Conservation (phyloP, 2,329 filamentous ascomycete genomes). For the Aspergillus pseudonomiae region DNA sequence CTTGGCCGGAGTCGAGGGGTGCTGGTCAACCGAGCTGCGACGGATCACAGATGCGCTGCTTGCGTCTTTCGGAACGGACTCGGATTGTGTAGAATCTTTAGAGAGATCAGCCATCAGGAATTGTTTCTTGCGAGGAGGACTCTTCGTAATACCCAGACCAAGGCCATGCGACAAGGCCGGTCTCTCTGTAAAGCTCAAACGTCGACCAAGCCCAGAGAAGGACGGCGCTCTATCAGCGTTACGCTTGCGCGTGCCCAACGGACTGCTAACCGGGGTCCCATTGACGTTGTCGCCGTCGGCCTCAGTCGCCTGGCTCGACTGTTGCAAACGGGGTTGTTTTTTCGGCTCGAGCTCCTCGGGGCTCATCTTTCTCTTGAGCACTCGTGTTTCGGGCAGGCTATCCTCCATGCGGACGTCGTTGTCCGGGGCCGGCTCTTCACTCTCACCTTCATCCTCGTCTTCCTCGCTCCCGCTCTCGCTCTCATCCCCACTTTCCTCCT, state of each 20-base stretch:
- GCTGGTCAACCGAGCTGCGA: slow-evolving; percentile 13
- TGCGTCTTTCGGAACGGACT: background rate
- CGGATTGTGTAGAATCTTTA: slow-evolving; percentile 12
- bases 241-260: slow-evolving; percentile 17
- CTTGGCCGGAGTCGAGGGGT: slow-evolving; percentile 18
- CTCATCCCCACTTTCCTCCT: background rate
- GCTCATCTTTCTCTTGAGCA: slow-evolving; percentile 32
- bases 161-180: slow-evolving; percentile 21
- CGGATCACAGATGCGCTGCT: slow-evolving; percentile 14
- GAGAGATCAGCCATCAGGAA: slow-evolving; percentile 7
- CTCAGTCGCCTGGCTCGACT: slow-evolving; percentile 9
- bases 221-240: slow-evolving; percentile 20
- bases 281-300: slow-evolving; percentile 1
- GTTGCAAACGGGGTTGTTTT: slow-evolving; percentile 30
- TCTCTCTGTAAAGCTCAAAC: slow-evolving; percentile 19
- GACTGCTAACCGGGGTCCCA: slow-evolving; percentile 16
- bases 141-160: slow-evolving; percentile 34
- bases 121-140: slow-evolving; percentile 25
- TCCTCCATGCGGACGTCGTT: slow-evolving; percentile 24
- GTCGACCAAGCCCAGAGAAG: slow-evolving; percentile 24
- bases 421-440: slow-evolving; percentile 13
- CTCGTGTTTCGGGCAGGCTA: background rate
- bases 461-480: background rate
- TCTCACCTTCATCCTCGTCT: background rate
- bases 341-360: slow-evolving; percentile 20